Evolutionary conservation across 2,329 filamentous ascomycete genomes (phyloP).

Genomic region (Alternaria consortialis): DNA sequence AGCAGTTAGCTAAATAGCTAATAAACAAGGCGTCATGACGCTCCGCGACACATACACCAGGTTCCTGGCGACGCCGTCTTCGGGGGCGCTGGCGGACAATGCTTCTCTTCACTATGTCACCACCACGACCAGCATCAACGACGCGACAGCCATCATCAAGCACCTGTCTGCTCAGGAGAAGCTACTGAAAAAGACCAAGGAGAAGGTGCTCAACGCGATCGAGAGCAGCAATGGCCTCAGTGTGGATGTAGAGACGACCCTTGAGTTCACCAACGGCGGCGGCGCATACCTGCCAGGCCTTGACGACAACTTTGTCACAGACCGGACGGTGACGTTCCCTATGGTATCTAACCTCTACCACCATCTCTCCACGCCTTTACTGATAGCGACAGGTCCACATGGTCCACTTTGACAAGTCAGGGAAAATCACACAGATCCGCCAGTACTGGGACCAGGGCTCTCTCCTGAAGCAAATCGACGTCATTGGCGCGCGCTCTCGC

Average conservation of each 20-base stretch:
- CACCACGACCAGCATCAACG: slow-evolving; percentile 77
- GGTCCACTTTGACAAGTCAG: slow-evolving; percentile 78
- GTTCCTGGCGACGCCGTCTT: slow-evolving; percentile 57
- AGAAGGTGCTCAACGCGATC: slow-evolving; percentile 77
- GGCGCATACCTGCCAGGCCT: slow-evolving; percentile 87
- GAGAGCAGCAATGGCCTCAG: slow-evolving; percentile 75
- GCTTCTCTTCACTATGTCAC: slow-evolving; percentile 80
- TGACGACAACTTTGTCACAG: slow-evolving; percentile 92
- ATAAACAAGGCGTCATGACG: slow-evolving; percentile 30
- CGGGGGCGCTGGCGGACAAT: slow-evolving; percentile 55
- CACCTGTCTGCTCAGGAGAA: slow-evolving; percentile 77
- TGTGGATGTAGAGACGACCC: slow-evolving; percentile 79
- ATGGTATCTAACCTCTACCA: slow-evolving; percentile 66
- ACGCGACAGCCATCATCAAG: slow-evolving; percentile 79
- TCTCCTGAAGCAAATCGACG: slow-evolving; percentile 89
- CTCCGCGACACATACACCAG: slow-evolving; percentile 55
- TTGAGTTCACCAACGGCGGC: slow-evolving; percentile 83
- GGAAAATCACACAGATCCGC: slow-evolving; percentile 86
- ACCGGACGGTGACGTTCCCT: slow-evolving; percentile 79
- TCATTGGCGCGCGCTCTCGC: slow-evolving; percentile 87
- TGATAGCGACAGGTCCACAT: slow-evolving; percentile 67
- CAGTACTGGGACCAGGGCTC: slow-evolving; percentile 95
- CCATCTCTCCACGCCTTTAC: background rate
- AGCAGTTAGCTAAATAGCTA: slow-evolving; percentile 20
- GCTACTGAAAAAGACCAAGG: slow-evolving; percentile 82